phyloP scores from a whole-genome alignment of 768 basidiomycete species.

The Tephrocybe sp. region DNA sequence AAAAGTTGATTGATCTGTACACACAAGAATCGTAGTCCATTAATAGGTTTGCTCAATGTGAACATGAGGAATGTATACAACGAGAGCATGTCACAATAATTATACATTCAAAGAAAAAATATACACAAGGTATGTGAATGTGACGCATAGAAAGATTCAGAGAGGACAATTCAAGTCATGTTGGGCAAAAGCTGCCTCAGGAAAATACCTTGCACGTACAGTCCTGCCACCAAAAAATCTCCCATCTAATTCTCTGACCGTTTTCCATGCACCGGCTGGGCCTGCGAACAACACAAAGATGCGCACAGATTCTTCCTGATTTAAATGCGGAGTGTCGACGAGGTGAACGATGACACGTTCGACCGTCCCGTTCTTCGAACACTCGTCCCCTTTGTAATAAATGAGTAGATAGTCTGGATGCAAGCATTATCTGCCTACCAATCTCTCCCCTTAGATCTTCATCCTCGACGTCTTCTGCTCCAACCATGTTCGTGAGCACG shows the following conservation, averaged over 20 bases:
- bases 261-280: constrained; percentile 94
- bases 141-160: constrained; percentile 14
- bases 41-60: constrained; percentile 9
- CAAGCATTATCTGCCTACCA: constrained; percentile 44
- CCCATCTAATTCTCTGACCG: constrained; percentile 90
- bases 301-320: constrained; percentile 81
- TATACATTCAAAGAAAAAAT: no score
- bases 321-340: constrained; percentile 61
- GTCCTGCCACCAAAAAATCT: constrained; percentile 87
- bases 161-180: constrained; percentile 51
- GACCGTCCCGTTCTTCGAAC: constrained; percentile 87
- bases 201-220: constrained; percentile 81
- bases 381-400: constrained; percentile 72
- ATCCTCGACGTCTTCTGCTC: constrained; percentile 79
- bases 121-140: no score
- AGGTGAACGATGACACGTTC: constrained; percentile 86
- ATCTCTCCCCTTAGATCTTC: constrained; percentile 87
- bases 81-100: no score
- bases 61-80: constrained; percentile 9
- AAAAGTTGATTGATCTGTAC: constrained; percentile 10
- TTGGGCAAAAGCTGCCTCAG: constrained; percentile 54
- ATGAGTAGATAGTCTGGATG: background rate
- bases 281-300: constrained; percentile 92
- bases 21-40: background rate
- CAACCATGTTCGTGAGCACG: constrained; percentile 89